Evolutionary conservation across 352 stramenopile genomes (phyloP), one percentile per base, ranked within the genome.

Genomic region (Thalassiosira exigua): DNA sequence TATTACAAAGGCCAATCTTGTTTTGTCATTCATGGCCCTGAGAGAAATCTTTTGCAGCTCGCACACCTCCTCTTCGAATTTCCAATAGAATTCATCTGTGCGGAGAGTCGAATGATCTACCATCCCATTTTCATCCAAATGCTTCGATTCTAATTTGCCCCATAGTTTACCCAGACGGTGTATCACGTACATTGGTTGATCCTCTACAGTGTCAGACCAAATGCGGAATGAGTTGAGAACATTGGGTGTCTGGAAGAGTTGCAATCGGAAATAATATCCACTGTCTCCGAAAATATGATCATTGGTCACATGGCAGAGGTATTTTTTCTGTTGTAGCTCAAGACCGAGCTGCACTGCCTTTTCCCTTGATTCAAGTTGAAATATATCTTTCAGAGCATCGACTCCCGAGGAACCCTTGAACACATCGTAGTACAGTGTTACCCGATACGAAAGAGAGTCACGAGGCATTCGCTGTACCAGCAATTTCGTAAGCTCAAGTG

Each of bases 1-100:
- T 41, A 94, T 91, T 19, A 87, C 68, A 54, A 92, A 93, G 0
- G 87, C 86, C 26, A 81, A 68, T n/a, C 70, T 70, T 27, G 62
- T 69, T 32, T 70, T 68, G 9, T 68, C 51, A 46, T 88, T 60
- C 78, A 91, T 84, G 24, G 67, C 54, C 4, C 30, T 57, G 19
- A 89, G 27, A 30, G 58, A 57, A 12, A 86, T 56, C 17, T 56
- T 51, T 70, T 91, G 84, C 1, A 91, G 59, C 24, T 86, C 71
- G 66, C 79, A 88, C 24, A 74, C 58, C 3, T 75, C 81, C 58
- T 88, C 75, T 76, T 91, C 85, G 44, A 91, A 91, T 33, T 42
- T 57, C 19, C 58, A 69, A 44, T 81, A 88, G 26, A 73, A 19
- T n/a, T 58, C 22, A 54, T 84, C 42, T 1, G 65, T 56, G 17